These are phyloP conservation scores for Cladophialophora psammophila DNA, from an alignment of 2,329 filamentous ascomycete genomes.

Conservation along the genomic window DNA sequence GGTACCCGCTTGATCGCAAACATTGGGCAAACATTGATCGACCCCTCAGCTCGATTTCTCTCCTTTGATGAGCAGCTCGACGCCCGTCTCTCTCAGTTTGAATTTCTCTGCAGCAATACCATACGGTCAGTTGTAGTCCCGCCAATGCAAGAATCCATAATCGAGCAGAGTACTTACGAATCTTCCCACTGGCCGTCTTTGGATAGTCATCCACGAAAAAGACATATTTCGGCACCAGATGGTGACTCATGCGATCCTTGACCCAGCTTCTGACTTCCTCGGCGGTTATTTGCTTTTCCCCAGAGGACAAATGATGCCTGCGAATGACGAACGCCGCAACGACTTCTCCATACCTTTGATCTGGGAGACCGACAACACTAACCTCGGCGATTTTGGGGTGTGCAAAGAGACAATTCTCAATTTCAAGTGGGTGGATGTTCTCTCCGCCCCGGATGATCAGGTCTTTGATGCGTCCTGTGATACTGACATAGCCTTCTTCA, in stretches of 20 bases:
- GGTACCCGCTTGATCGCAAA: background rate
- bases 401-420: constrained; percentile 85
- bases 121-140: background rate
- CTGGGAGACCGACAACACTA: constrained; percentile 82
- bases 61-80: constrained; percentile 51
- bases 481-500: constrained; percentile 77
- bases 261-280: constrained; percentile 77
- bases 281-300: constrained; percentile 56
- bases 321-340: constrained; percentile 83
- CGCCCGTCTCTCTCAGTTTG: constrained; percentile 74
- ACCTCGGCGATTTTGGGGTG: constrained; percentile 76
- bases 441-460: constrained; percentile 94
- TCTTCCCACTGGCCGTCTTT: constrained; percentile 96
- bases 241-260: constrained; percentile 70
- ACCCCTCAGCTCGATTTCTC: background rate
- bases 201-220: constrained; percentile 87
- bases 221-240: constrained; percentile 84
- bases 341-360: constrained; percentile 82
- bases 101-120: constrained; percentile 54
- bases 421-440: constrained; percentile 92
- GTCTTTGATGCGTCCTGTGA: constrained; percentile 75
- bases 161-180: constrained; percentile 70
- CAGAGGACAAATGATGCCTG: constrained; percentile 56
- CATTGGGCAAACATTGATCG: background rate
- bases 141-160: background rate